These are phyloP conservation scores for Martiniozyma abietophila DNA, from an alignment of 805 yeast species.

Conservation along the genomic window DNA sequence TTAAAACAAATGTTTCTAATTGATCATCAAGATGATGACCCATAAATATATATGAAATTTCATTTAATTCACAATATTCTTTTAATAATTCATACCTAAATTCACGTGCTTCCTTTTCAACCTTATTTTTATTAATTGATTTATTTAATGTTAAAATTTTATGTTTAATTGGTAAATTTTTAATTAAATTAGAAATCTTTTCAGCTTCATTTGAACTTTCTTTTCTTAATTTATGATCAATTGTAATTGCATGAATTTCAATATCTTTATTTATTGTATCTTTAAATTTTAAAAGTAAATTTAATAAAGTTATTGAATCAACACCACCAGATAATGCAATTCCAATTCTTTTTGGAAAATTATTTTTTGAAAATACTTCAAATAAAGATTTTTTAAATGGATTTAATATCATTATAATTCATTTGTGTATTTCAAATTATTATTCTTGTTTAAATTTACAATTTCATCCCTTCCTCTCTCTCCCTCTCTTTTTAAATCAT, in stretches of 20 bases:
- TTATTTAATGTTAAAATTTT: constrained; percentile 15
- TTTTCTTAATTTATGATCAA: constrained; percentile 52
- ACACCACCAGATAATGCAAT: constrained; percentile 76
- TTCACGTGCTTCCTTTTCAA: constrained; percentile 51
- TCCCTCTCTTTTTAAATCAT: too few relatives aligned
- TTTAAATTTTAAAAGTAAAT: constrained; percentile 31
- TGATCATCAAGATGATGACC: constrained; percentile 73
- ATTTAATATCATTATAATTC: background rate
- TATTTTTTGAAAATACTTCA: too few relatives aligned
- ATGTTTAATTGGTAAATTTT: constrained; percentile 21
- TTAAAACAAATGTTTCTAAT: constrained; percentile 54
- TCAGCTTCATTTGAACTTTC: constrained; percentile 44
- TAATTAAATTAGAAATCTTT: constrained; percentile 20
- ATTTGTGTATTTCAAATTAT: too few relatives aligned
- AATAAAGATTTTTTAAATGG: background rate
- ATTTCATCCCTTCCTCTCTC: background rate
- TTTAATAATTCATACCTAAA: constrained; percentile 40
- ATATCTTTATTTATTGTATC: constrained; percentile 11
- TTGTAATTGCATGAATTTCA: constrained; percentile 45
- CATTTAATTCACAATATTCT: constrained; percentile 29
- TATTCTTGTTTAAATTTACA: too few relatives aligned
- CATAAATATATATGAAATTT: constrained; percentile 33
- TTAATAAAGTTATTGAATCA: constrained; percentile 65
- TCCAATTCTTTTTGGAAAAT: constrained; percentile 8
- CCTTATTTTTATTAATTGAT: constrained; percentile 10